Evolutionary conservation across 768 basidiomycete species (phyloP).

Genomic region (Mycena latifolia): DNA sequence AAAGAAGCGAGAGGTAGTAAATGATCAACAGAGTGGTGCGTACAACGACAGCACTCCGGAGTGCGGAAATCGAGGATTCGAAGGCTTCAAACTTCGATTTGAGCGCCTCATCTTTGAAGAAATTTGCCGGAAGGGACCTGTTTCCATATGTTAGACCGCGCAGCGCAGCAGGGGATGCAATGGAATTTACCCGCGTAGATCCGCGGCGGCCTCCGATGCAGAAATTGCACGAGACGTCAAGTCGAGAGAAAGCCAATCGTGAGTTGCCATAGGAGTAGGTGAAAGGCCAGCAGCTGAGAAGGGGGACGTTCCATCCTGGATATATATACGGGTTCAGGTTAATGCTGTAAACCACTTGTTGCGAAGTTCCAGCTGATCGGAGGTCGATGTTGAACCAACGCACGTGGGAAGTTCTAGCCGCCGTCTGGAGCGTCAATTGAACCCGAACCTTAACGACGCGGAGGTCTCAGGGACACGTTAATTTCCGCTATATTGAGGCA

Average conservation of each 20-base stretch:
- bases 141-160: background rate
- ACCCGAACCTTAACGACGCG: no score
- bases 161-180: background rate
- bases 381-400: no score
- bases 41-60: constrained; percentile 1
- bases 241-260: background rate
- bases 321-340: constrained; percentile 2
- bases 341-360: no score
- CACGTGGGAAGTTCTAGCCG: no score
- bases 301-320: no score
- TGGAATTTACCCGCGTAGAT: constrained; percentile 6
- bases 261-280: background rate
- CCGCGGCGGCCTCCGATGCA: background rate
- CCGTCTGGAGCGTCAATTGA: no score
- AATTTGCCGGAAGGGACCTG: constrained; percentile 4
- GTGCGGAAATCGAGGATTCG: constrained; percentile 2
- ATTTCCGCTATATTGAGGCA: no score
- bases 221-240: constrained; percentile 1
- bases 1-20: no score
- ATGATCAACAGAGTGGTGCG: background rate
- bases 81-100: constrained; percentile 2
- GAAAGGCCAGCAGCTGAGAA: background rate
- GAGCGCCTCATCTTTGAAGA: background rate
- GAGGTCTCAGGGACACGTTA: no score
- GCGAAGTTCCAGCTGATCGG: no score